Percentiles rank a stretch among this genome's conserved stretches.
Conservation (phyloP, 2,329 filamentous ascomycete genomes). For the Didymellaceae sp. region DNA sequence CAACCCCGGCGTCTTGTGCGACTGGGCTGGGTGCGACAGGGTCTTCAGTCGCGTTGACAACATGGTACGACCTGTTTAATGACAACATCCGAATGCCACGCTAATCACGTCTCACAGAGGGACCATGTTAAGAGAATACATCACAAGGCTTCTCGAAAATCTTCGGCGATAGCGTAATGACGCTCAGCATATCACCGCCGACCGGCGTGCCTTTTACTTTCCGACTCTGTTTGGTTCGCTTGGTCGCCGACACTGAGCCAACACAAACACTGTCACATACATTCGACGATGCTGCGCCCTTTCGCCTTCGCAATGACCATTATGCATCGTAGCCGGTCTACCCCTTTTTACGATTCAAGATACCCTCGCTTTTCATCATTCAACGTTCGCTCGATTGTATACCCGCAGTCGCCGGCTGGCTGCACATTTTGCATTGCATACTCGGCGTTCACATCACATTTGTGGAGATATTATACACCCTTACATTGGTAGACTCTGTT, state of each 20-base stretch:
- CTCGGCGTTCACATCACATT: slow-evolving; percentile 29
- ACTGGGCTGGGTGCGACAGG: slow-evolving; percentile 63
- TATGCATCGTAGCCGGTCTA: slow-evolving; percentile 21
- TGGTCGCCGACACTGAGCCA: neutral
- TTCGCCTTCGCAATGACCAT: slow-evolving; percentile 11
- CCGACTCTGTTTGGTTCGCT: neutral
- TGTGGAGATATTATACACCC: slow-evolving; percentile 22
- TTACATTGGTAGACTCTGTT: slow-evolving; percentile 25
- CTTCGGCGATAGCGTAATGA: slow-evolving; percentile 24
- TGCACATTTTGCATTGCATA: slow-evolving; percentile 27
- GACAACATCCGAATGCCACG: neutral
- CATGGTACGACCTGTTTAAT: slow-evolving; percentile 55
- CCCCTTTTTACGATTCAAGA: slow-evolving; percentile 36
- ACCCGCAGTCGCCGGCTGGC: slow-evolving; percentile 19
- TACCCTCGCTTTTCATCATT: slow-evolving; percentile 30
- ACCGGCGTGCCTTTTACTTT: neutral
- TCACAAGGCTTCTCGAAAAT: slow-evolving; percentile 43
- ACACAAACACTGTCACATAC: neutral
- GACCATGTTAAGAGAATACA: slow-evolving; percentile 52
- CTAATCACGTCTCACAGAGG: slow-evolving; percentile 39
- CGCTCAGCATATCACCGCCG: neutral
- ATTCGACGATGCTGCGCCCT: neutral
- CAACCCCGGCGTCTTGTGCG: slow-evolving; percentile 65
- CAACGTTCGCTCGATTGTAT: slow-evolving; percentile 22
- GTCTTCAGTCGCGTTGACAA: slow-evolving; percentile 68